phyloP scores from a whole-genome alignment of 2,329 filamentous ascomycete genomes.

The Hypoxylon sp. region DNA sequence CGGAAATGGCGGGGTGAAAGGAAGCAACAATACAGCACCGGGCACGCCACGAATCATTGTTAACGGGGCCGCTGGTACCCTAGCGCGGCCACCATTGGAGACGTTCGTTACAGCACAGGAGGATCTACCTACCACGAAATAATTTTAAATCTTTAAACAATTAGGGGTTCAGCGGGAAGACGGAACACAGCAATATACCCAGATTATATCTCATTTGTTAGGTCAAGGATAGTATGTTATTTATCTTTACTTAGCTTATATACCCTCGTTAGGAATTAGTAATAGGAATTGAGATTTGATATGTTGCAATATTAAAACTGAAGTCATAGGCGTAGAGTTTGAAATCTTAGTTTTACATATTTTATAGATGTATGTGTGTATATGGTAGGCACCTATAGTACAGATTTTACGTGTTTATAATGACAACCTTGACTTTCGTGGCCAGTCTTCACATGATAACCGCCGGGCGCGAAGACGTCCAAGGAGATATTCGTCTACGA shows the following conservation, averaged over 20 bases:
- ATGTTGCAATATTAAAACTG: background rate
- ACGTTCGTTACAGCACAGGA: slow-evolving; percentile 70
- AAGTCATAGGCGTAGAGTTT: background rate
- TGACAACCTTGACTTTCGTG: slow-evolving; percentile 5
- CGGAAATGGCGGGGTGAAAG: slow-evolving; percentile 26
- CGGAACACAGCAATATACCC: slow-evolving; percentile 39
- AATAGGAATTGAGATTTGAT: slow-evolving; percentile 29
- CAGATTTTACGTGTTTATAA: slow-evolving; percentile 16
- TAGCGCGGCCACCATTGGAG: slow-evolving; percentile 59
- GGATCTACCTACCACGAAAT: slow-evolving; percentile 56
- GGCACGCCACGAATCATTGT: slow-evolving; percentile 25
- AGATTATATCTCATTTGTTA: slow-evolving; percentile 38
- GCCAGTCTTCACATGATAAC: background rate
- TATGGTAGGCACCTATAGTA: slow-evolving; percentile 27
- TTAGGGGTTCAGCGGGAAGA: slow-evolving; percentile 10
- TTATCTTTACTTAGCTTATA: slow-evolving; percentile 26
- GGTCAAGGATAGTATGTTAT: slow-evolving; percentile 24
- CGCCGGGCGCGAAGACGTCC: background rate
- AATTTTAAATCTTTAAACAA: slow-evolving; percentile 20
- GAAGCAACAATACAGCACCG: slow-evolving; percentile 17
- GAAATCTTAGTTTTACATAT: slow-evolving; percentile 3
- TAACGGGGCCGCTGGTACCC: slow-evolving; percentile 18
- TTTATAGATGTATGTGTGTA: slow-evolving; percentile 5
- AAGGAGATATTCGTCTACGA: background rate
- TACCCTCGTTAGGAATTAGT: slow-evolving; percentile 35